Percentiles rank a stretch among this genome's conserved stretches.
phyloP scores from a whole-genome alignment of 257 asterid species.

The Petunia secreta region DNA sequence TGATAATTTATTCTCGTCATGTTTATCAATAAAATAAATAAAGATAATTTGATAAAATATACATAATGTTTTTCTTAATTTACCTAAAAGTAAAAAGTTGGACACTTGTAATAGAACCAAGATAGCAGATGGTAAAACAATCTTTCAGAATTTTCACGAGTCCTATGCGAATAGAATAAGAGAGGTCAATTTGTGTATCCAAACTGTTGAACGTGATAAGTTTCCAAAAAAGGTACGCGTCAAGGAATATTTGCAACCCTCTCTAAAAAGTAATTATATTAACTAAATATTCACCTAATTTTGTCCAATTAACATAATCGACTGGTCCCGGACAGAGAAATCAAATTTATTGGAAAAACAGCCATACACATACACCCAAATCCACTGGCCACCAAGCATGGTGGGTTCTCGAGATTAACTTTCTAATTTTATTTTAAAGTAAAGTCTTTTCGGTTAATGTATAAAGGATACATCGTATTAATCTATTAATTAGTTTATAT shows the following conservation, averaged over 20 bases:
- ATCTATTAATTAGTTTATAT: background rate
- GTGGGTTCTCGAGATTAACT: conserved; percentile 7
- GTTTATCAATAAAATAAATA: too few species aligned
- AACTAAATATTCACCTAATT: conserved; percentile 17
- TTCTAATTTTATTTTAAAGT: background rate
- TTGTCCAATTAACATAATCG: background rate
- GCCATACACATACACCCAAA: background rate
- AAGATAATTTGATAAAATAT: too few species aligned
- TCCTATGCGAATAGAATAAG: background rate
- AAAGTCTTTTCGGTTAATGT: conserved; percentile 4
- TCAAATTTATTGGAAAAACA: background rate
- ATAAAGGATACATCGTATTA: conserved; percentile 3
- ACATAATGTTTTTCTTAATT: too few species aligned
- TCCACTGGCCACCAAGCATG: conserved; percentile 3
- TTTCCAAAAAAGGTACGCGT: background rate
- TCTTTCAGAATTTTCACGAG: background rate
- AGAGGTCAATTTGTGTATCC: background rate
- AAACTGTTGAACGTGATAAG: background rate
- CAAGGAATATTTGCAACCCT: background rate
- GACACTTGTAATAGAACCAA: too few species aligned
- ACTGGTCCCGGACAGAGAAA: conserved; percentile 23
- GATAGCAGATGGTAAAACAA: background rate
- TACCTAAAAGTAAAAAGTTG: too few species aligned
- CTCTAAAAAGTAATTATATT: conserved; percentile 6
- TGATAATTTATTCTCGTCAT: too few species aligned